Percentiles rank a stretch among this genome's conserved stretches.
Evolutionary conservation across 192 early-diverging fungal species (phyloP).

Genomic region (Linnemannia exigua): DNA sequence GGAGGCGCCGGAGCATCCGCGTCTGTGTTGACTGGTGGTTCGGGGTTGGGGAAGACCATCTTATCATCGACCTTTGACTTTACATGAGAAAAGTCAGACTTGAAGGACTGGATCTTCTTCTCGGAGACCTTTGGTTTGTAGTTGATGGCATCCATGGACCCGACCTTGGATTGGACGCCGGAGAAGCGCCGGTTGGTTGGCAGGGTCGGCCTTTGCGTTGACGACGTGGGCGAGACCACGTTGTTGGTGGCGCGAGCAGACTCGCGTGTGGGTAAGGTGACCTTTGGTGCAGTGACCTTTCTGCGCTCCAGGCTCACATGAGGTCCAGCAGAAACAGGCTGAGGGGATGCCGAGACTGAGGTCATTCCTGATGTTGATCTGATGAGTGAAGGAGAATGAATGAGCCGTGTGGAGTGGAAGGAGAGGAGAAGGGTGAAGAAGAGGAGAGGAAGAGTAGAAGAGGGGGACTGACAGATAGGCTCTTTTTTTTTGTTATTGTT

Average conservation of each 20-base stretch:
- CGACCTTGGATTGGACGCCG: slow-evolving; percentile 56
- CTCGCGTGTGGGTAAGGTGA: background rate
- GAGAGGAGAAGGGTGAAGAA: background rate
- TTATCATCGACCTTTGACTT: slow-evolving; percentile 51
- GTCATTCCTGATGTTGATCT: slow-evolving; percentile 20
- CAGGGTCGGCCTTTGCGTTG: background rate
- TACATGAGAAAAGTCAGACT: slow-evolving; percentile 52
- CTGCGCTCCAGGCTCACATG: slow-evolving; percentile 34
- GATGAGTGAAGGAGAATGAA: background rate
- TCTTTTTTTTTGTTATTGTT: background rate
- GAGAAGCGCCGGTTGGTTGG: slow-evolving; percentile 38
- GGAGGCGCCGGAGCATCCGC: background rate
- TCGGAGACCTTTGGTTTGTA: slow-evolving; percentile 54
- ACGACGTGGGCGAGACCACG: background rate
- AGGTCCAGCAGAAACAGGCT: slow-evolving; percentile 8
- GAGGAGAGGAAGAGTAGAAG: no score
- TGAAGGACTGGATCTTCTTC: slow-evolving; percentile 57
- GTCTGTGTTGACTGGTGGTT: background rate
- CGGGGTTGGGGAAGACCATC: slow-evolving; percentile 4
- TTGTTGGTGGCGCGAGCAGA: background rate
- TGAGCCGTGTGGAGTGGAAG: slow-evolving; percentile 5
- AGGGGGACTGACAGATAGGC: background rate
- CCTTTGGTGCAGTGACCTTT: background rate
- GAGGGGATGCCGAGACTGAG: slow-evolving; percentile 28
- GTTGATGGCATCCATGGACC: slow-evolving; percentile 55